Base-by-base conservation (phyloP, 495 filamentous ascomycete genomes). In the Amorphotheca resinae region DNA sequence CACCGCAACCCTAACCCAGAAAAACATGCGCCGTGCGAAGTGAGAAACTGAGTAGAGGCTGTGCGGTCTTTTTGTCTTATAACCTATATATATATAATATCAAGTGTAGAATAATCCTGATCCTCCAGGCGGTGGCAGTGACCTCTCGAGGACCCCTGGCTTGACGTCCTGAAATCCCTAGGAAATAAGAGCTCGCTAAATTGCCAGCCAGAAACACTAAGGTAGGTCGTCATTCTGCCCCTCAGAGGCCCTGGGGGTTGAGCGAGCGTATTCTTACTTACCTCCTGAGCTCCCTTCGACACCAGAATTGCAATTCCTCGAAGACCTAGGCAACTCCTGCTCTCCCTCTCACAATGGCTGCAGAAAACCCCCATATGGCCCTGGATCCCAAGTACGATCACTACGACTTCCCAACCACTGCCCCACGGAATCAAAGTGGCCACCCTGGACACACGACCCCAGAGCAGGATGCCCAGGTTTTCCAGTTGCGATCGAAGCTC, bases 381-480 rank as follows among this genome's bases (percentile, higher is more conserved):
- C 67, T 77, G 42, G 82, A 93, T 61, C 70, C 84, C 53, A 95
- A 93, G 64, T 95, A 95, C 70, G 89, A 98, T 64, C 64, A 89
- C 66, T 95, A 93, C 67, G 89, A 95, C 59, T 96, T 70, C 66
- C 91, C 91, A 39, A 88, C 78, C 40, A 87, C 72, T 18, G 75
- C 80, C 33, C 77, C 84, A 30, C 70, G 72, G 35, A 54, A 69
- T 9, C 73, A 79, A 52, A 64, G 66, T 49, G 91, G 91, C 34
- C 91, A 95, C 61, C 81, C 91, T 43, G 91, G 91, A 55, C 77
- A 89, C 60, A 83, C 89, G 53, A 94, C 83, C 20, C 69, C 73
- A 25, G 74, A 83, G 57, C 87, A 98, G 65, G 84, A 96, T 76
- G 88, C 84, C 31, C 77, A 86, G 64, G 84, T 96, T 34, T 65